Base-by-base conservation (phyloP, 768 basidiomycete genomes). In the Phylloporus sp. region DNA sequence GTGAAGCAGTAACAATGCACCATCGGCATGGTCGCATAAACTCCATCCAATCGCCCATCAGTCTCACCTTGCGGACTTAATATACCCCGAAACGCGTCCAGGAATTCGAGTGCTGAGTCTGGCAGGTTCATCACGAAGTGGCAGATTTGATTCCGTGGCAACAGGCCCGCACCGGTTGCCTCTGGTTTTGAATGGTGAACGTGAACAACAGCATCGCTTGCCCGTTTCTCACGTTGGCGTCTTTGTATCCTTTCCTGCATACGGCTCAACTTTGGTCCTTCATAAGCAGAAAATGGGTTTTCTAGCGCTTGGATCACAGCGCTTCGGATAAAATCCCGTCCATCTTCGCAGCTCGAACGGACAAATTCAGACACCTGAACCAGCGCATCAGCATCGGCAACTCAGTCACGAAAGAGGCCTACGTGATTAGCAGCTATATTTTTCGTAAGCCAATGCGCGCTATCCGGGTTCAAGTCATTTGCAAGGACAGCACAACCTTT, bases 41-140 rank as follows among this genome's bases (percentile, higher is more conserved):
- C 70, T 5, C 73, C 72, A 66, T 80, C 79, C 46, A 81, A 73
- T 58, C 73, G 73, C 59, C 72, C 70, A 34, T 49, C 36, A n/a
- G 16, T 40, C 63, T 58, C 70, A 63, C 59, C 69, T 22, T 73
- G 59, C 5, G 73, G 64, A 5, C 70, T 64, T 43, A 91, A 76
- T 52, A 88, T 76, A 2, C 92, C 93, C 4, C 81, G 80, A 73
- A 91, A 97, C 2, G 91, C 90, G 62, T 89, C 88, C 46, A 99
- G 76, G 71, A 98, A 97, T 31, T 80, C 76, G 49, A 97, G 82
- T 0, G 95, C 97, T 23, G 87, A 85, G 59, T 91, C 93, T 3
- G 97, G 97, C 18, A 99, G 76, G 69, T 99, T 99, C 94, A 99
- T 95, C n/a, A 97, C 87, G 63, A 91, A 94, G 65, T 97, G 95